These are phyloP conservation scores for Gyrodon lividus DNA, from an alignment of 768 basidiomycete species.

Conservation along the genomic window DNA sequence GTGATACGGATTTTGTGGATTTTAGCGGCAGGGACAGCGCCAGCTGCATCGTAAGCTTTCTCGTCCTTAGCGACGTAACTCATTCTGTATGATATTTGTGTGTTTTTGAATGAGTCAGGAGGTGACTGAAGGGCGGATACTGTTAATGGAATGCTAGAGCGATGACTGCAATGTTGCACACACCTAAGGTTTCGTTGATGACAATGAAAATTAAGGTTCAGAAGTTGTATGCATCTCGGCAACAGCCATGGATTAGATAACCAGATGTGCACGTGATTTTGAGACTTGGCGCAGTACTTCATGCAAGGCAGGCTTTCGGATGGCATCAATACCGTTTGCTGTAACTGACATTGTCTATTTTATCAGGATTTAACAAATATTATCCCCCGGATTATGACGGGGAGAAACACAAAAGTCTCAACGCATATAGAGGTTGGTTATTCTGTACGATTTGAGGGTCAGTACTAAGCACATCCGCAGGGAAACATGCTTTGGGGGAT, in stretches of 20 bases:
- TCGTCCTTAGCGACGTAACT: conserved; percentile 99
- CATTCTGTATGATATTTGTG: conserved; percentile 49
- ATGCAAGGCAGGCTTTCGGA: conserved; percentile 42
- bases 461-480: conserved; percentile 35
- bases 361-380: conserved; percentile 71
- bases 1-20: conserved; percentile 99
- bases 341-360: conserved; percentile 12
- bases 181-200: conserved; percentile 35
- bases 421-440: conserved; percentile 61
- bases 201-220: conserved; percentile 35
- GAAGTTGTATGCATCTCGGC: conserved; percentile 5
- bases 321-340: not conserved
- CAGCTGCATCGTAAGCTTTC: conserved; percentile 95
- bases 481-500: conserved; percentile 92
- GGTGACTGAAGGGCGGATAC: conserved; percentile 55
- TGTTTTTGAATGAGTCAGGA: conserved; percentile 63
- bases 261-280: conserved; percentile 1
- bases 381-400: conserved; percentile 77
- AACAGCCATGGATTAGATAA: conserved; percentile 17
- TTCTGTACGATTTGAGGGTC: not conserved
- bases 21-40: conserved; percentile 85
- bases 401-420: conserved; percentile 68
- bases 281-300: conserved; percentile 4
- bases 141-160: not conserved
- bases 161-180: not conserved